phyloP scores from a whole-genome alignment of 1,284 basidiomycete genomes.

The Lentinus polychrous region DNA sequence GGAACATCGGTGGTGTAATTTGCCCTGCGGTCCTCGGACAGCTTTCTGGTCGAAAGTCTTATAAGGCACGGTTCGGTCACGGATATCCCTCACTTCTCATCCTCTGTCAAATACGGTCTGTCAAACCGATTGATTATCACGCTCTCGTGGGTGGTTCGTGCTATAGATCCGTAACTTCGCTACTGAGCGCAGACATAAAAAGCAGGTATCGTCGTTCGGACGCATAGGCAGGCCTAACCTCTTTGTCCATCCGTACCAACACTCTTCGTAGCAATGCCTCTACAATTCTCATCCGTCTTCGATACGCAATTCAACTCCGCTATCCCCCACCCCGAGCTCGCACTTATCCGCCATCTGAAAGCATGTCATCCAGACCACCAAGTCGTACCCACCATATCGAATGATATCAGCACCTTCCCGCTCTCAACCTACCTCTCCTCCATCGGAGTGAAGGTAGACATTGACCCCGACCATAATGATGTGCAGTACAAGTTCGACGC shows the following conservation, averaged over 20 bases:
- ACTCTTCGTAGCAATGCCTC: background rate
- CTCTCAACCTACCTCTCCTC: conserved; percentile 7
- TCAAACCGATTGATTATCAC: background rate
- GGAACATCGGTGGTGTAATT: too few relatives aligned
- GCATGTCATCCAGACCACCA: conserved; percentile 2
- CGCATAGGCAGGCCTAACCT: too few relatives aligned
- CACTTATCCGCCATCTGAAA: conserved; percentile 8
- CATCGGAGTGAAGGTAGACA: background rate
- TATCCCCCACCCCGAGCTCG: conserved; percentile 7
- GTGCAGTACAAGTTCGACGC: background rate
- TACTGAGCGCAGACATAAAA: too few relatives aligned
- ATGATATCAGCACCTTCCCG: conserved; percentile 2
- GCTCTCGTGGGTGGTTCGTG: background rate
- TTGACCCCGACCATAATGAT: conserved; percentile 3
- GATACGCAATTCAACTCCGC: conserved; percentile 1
- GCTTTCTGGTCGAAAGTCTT: too few relatives aligned
- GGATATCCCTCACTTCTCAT: background rate
- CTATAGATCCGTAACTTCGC: too few relatives aligned
- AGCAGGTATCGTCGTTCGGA: too few relatives aligned
- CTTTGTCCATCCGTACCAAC: too few relatives aligned
- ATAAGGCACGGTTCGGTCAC: background rate
- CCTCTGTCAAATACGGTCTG: background rate
- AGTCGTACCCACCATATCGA: conserved; percentile 3
- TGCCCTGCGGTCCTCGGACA: too few relatives aligned
- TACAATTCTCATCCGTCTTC: background rate